phyloP scores from a whole-genome alignment of 768 basidiomycete genomes.

The Suillus ampliporus region DNA sequence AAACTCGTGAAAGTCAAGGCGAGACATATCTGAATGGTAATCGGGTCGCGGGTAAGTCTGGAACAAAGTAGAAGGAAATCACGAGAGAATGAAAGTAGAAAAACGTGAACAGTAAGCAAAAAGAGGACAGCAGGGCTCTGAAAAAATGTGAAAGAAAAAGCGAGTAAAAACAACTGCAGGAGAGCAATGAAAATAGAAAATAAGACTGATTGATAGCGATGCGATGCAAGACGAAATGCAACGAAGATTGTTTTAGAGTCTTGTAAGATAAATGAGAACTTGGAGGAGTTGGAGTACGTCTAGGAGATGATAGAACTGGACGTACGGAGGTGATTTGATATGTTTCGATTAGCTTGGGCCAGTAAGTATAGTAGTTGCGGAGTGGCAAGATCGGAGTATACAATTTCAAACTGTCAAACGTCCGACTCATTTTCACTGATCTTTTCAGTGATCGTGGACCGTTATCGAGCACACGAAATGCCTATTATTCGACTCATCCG shows the following conservation, averaged over 20 bases:
- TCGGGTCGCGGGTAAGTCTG: constrained; percentile 12
- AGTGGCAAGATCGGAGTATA: constrained; percentile 6
- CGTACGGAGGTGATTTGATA: constrained; percentile 21
- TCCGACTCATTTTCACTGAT: constrained; percentile 7
- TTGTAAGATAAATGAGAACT: constrained; percentile 32
- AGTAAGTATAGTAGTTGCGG: background rate
- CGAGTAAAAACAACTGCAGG: constrained; percentile 30
- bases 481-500: constrained; percentile 14
- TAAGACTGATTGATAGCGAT: constrained; percentile 37
- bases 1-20: constrained; percentile 47
- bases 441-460: background rate
- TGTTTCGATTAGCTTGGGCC: constrained; percentile 35
- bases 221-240: constrained; percentile 36
- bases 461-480: background rate
- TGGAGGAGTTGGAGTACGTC: constrained; percentile 16
- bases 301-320: constrained; percentile 2
- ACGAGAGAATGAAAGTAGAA: constrained; percentile 3
- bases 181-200: constrained; percentile 33
- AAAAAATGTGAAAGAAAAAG: constrained; percentile 33
- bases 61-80: background rate
- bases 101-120: constrained; percentile 5
- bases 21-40: constrained; percentile 45
- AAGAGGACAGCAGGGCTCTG: constrained; percentile 12
- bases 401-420: background rate
- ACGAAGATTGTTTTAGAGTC: constrained; percentile 36